Conservation (phyloP, 805 yeast genomes). For the Cyberlindnera subsufficiens region DNA sequence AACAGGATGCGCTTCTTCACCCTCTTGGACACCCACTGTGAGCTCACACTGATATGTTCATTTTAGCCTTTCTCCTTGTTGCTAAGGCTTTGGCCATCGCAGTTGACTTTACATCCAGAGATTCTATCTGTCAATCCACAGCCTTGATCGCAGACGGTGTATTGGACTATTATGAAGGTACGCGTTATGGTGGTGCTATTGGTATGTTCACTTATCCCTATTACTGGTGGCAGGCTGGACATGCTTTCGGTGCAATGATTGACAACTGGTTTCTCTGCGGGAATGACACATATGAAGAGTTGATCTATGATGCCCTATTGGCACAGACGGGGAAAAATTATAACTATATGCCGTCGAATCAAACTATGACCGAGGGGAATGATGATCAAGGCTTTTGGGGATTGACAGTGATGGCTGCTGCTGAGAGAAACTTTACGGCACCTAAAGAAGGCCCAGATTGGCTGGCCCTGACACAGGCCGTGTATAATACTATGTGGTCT, state of each 20-base stretch:
- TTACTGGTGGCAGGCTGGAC: slow-evolving; percentile 93
- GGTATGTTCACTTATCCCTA: slow-evolving; percentile 65
- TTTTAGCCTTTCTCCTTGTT: not conserved
- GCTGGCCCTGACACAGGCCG: slow-evolving; percentile 56
- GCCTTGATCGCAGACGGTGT: slow-evolving; percentile 55
- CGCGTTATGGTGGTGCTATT: slow-evolving; percentile 57
- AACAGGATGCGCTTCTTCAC: too few relatives aligned
- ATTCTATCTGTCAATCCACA: slow-evolving; percentile 54
- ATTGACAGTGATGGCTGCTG: slow-evolving; percentile 55
- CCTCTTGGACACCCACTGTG: too few relatives aligned
- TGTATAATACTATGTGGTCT: slow-evolving; percentile 54
- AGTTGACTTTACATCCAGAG: slow-evolving; percentile 32
- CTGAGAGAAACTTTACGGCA: slow-evolving; percentile 51
- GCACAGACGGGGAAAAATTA: slow-evolving; percentile 39
- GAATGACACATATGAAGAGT: slow-evolving; percentile 54
- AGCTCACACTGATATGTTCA: too few relatives aligned
- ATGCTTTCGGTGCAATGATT: slow-evolving; percentile 61
- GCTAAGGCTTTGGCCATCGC: slow-evolving; percentile 5
- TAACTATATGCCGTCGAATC: slow-evolving; percentile 57
- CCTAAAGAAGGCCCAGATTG: slow-evolving; percentile 43
- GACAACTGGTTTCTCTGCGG: slow-evolving; percentile 71
- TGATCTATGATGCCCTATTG: slow-evolving; percentile 50
- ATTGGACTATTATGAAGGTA: slow-evolving; percentile 67
- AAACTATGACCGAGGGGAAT: slow-evolving; percentile 61
- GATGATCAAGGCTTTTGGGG: slow-evolving; percentile 77